Percentiles rank a stretch among this genome's conserved stretches.
phyloP scores from a whole-genome alignment of 768 basidiomycete species.

The Boletus edulis region DNA sequence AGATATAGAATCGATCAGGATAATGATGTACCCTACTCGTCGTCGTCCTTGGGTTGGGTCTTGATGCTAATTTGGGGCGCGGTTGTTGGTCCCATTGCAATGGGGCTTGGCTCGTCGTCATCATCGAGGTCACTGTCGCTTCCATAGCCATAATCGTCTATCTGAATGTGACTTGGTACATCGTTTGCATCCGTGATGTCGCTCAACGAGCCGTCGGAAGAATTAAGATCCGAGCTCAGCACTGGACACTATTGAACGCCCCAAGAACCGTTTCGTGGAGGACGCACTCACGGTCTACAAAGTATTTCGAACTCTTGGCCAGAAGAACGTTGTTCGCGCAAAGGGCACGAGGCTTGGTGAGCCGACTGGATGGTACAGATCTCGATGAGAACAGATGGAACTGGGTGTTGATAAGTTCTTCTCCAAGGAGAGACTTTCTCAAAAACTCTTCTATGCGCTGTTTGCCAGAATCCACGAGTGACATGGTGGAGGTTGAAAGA shows the following conservation, averaged over 20 bases:
- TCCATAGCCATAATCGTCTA: neutral
- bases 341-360: slow-evolving; percentile 20
- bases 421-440: slow-evolving; percentile 25
- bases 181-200: neutral
- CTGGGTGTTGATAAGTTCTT: slow-evolving; percentile 28
- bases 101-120: neutral
- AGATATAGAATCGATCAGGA: neutral
- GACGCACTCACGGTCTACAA: slow-evolving; percentile 20
- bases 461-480: slow-evolving; percentile 1
- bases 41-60: neutral
- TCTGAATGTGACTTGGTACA: neutral
- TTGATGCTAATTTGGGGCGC: neutral
- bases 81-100: neutral
- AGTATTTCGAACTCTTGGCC: slow-evolving; percentile 23
- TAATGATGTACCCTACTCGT: neutral
- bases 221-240: neutral
- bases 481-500: neutral
- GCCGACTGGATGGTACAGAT: neutral
- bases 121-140: neutral
- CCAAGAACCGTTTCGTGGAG: neutral
- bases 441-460: slow-evolving; percentile 20
- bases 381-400: slow-evolving; percentile 28
- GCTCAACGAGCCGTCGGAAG: neutral
- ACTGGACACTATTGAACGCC: neutral
- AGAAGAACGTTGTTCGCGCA: slow-evolving; percentile 31